Evolutionary conservation across 2,329 filamentous ascomycete genomes (phyloP).

Genomic region (Colletotrichum sublineola): DNA sequence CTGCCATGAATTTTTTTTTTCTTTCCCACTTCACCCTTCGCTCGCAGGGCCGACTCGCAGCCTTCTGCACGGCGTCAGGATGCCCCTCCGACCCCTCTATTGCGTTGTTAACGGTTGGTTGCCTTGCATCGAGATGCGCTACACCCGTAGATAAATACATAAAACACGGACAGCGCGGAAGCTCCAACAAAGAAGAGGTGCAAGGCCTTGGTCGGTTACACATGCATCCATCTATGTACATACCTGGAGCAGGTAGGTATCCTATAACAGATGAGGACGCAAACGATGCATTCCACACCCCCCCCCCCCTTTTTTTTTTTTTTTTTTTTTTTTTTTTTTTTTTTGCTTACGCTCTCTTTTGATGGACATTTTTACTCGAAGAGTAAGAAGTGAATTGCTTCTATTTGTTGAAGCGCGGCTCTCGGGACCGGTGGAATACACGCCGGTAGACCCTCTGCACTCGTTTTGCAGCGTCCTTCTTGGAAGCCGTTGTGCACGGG

Average conservation of each 20-base stretch:
- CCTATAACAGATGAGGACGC: neutral
- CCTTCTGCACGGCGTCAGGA: constrained; percentile 25
- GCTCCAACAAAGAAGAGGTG: neutral
- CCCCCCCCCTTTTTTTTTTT: too few species aligned
- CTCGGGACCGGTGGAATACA: constrained; percentile 35
- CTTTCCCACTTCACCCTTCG: neutral
- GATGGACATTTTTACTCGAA: too few species aligned
- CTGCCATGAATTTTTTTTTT: constrained; percentile 15
- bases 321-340: too few species aligned
- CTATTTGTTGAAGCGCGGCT: constrained; percentile 18
- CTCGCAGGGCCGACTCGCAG: constrained; percentile 31
- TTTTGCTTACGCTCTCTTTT: neutral
- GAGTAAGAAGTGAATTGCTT: neutral
- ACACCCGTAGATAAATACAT: constrained; percentile 16
- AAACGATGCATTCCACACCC: neutral
- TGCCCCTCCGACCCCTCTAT: constrained; percentile 38
- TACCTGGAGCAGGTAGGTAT: neutral
- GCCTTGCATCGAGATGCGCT: constrained; percentile 32
- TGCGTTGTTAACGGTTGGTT: neutral
- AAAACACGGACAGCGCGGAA: constrained; percentile 10
- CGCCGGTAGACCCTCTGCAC: constrained; percentile 12
- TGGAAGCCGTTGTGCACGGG: constrained; percentile 30
- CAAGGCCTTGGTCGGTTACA: neutral
- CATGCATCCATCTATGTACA: neutral
- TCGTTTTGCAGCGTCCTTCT: neutral